Evolutionary conservation across 2,329 filamentous ascomycete genomes (phyloP).

Genomic region (Talaromyces piceae): DNA sequence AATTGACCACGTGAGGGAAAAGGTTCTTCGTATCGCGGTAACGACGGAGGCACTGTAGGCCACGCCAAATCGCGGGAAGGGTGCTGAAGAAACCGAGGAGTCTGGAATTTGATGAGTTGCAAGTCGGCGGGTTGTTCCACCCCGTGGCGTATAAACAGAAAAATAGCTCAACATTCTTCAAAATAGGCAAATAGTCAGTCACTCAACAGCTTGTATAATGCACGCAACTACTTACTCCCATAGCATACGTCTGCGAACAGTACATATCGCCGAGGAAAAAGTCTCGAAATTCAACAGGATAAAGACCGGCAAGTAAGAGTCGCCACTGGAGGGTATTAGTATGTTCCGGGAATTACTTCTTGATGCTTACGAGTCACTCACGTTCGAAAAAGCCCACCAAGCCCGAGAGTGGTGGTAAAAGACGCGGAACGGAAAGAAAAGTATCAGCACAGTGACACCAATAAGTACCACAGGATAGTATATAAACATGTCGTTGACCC

Average conservation of each 20-base stretch:
- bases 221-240: slow-evolving; percentile 61
- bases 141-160: slow-evolving; percentile 82
- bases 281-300: slow-evolving; percentile 92
- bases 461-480: slow-evolving; percentile 84
- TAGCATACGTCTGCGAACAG: slow-evolving; percentile 86
- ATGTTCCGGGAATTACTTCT: too few relatives aligned
- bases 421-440: slow-evolving; percentile 68
- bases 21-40: slow-evolving; percentile 78
- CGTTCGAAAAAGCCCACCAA: slow-evolving; percentile 87
- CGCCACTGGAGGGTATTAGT: slow-evolving; percentile 58
- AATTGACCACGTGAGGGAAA: slow-evolving; percentile 89
- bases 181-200: neutral
- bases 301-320: slow-evolving; percentile 73
- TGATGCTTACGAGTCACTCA: slow-evolving; percentile 36
- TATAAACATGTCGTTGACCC: slow-evolving; percentile 60
- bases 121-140: slow-evolving; percentile 67
- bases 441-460: slow-evolving; percentile 55
- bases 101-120: slow-evolving; percentile 79
- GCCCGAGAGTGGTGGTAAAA: slow-evolving; percentile 68
- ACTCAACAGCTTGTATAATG: neutral
- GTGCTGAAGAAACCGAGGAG: slow-evolving; percentile 77
- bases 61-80: slow-evolving; percentile 81
- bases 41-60: slow-evolving; percentile 82
- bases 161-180: slow-evolving; percentile 79
- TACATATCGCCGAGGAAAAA: slow-evolving; percentile 98